phyloP scores from a whole-genome alignment of 2,329 filamentous ascomycete genomes.

The Zymoseptoria tritici region DNA sequence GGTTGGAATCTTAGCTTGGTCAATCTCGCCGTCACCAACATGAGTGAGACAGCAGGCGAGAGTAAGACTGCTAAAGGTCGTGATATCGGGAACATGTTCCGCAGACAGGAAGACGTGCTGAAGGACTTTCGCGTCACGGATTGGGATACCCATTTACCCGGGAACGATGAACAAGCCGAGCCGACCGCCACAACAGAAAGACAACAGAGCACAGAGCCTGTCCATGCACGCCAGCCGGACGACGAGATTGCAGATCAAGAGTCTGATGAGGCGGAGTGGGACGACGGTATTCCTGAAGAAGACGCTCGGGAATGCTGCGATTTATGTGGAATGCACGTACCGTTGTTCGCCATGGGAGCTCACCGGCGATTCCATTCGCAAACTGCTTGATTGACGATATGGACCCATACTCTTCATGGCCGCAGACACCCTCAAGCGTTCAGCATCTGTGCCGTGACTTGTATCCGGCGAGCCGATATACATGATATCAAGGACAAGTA shows the following conservation, averaged over 20 bases:
- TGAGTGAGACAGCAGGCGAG: constrained; percentile 48
- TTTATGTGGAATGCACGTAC: constrained; percentile 48
- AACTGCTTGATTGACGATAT: not conserved
- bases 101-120: constrained; percentile 60
- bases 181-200: not conserved
- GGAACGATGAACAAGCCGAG: not conserved
- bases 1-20: constrained; percentile 77
- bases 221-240: not conserved
- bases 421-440: not conserved
- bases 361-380: constrained; percentile 47
- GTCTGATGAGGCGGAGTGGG: constrained; percentile 12
- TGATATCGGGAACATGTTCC: constrained; percentile 80
- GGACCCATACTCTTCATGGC: not conserved
- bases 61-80: constrained; percentile 48
- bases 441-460: no score
- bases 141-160: constrained; percentile 14
- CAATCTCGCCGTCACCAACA: constrained; percentile 83
- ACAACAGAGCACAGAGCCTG: not conserved
- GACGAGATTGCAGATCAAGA: constrained; percentile 6
- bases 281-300: constrained; percentile 15
- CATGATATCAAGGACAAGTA: not conserved
- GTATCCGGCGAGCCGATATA: not conserved
- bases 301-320: constrained; percentile 32
- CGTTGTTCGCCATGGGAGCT: constrained; percentile 51
- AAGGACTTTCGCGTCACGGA: constrained; percentile 58